Base-by-base conservation (phyloP, 805 yeast genomes). In the Pichia eremophila region DNA sequence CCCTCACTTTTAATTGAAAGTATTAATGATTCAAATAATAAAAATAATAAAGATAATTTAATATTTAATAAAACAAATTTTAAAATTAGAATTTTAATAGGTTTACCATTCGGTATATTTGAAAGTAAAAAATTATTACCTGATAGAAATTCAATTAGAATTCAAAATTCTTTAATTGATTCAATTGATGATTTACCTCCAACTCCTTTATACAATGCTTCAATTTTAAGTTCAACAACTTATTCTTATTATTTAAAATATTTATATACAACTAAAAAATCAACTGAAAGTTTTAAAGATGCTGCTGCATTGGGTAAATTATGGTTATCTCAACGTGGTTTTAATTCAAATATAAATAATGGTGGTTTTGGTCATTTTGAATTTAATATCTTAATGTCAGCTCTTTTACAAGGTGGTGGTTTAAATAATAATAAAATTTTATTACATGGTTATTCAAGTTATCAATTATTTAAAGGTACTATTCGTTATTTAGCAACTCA, bases 361-460 rank as follows among this genome's bases (percentile, higher is more conserved):
- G 78, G 78, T 41, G 98, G 98, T 0, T 91, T 93, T 64, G 98
- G 98, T 12, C 85, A 83, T 56, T 88, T 88, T 62, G 98, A 93
- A 67, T 89, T 89, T 63, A 82, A 89, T 31, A 68, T 83, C 37
- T 64, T 91, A 44, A 78, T 88, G 81, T 82, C 95, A 39, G 84
- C 89, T 1, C 67, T 93, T 46, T 69, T 93, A 40, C 79, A 81
- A 51, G 96, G 96, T 56, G 95, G 95, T 55, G 90, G 91, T 50
- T 64, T 69, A 8, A 73, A 72, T 54, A 93, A 95, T 14, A 83
- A 82, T 57, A 84, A 81, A 57, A 81, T 88, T 25, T 70, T 93
- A 47, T 64, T 89, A 37, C 83, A 82, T 56, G 99, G 98, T 0
- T 91, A 85, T 63, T 88, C 96, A 4, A 83, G 95, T 22, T 93